Percentiles rank a stretch among this genome's conserved stretches.
Evolutionary conservation across 768 basidiomycete species (phyloP).

Genomic region (Trametes villosa): DNA sequence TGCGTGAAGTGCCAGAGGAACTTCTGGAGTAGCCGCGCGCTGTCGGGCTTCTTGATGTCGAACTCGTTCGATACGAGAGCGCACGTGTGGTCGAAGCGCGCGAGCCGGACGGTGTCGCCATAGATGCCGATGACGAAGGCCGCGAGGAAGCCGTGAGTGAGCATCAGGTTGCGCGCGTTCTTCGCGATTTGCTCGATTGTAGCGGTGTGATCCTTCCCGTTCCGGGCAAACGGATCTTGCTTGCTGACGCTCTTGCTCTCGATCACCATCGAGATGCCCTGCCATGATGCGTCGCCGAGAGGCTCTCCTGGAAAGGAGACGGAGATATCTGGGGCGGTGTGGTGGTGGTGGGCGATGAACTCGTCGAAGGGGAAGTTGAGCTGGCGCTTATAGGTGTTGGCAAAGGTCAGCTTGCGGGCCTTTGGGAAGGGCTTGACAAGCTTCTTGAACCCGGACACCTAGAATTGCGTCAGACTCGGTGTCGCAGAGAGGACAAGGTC

Average conservation of each 20-base stretch:
- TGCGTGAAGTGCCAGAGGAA: constrained; percentile 22
- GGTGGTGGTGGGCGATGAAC: too few relatives aligned
- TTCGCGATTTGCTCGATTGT: constrained; percentile 13
- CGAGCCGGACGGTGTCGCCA: too few relatives aligned
- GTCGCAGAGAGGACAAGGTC: not conserved
- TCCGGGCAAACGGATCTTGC: not conserved
- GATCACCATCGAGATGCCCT: too few relatives aligned
- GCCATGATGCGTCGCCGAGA: too few relatives aligned
- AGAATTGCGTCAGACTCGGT: not conserved
- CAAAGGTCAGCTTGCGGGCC: constrained; percentile 7
- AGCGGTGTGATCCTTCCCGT: not conserved
- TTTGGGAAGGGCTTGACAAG: not conserved
- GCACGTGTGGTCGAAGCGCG: too few relatives aligned
- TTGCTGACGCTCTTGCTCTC: too few relatives aligned
- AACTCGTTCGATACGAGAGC: constrained; percentile 5
- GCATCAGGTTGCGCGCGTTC: constrained; percentile 15
- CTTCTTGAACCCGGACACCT: not conserved
- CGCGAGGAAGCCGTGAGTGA: too few relatives aligned
- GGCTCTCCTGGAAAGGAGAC: too few relatives aligned
- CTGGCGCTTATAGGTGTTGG: not conserved
- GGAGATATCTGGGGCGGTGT: too few relatives aligned
- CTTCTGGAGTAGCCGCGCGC: too few relatives aligned
- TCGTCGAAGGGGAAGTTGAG: too few relatives aligned
- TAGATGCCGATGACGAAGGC: too few relatives aligned
- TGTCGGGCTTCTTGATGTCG: not conserved